Evolutionary conservation across 1,139 yeast species (phyloP), one percentile per base, ranked within the genome.

Genomic region (Saccharomyces hybrid): DNA sequence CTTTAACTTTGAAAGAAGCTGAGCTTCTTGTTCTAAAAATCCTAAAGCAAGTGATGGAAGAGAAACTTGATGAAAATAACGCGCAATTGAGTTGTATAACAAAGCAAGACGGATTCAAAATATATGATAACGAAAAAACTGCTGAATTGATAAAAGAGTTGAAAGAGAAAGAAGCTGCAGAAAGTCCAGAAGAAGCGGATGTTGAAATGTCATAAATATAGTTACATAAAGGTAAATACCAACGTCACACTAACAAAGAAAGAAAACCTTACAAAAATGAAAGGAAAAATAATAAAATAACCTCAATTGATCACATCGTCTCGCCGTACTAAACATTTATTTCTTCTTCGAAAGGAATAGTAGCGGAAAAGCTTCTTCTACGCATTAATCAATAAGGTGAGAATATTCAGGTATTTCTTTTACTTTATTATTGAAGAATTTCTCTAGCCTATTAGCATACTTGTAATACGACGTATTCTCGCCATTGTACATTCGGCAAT

Each of bases 1-100:
- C 96, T 23, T 78, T 95, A 66, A 89, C 98, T n/a, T 77, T 93
- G 66, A 83, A 84, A 63, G 99, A 95, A 70, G 99, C 98, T 7
- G 99, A 95, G 75, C 74, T 88, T 50, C 78, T 95, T 69, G 86
- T 93, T 11, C 80, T 95, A 68, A 91, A 91, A 76, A 88, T 88
- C 55, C 80, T 95, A 66, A 91, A 91, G 72, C 99, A 95, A 74
- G 99, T 95, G 51, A 95, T 95, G 99, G 99, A 95, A 75, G 99
- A 95, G 74, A 93, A 93, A 74, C 78, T 95, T 67, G 98, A 95
- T 72, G 87, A 95, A 58, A 88, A 87, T 65, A 95, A 95, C 70
- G 97, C 97, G 42, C 99, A 95, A 75, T 80, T 95, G 67, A 95
- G 99, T 52, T 81, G 93, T 65, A 96, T 95, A 51, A 93, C 99